Base-by-base conservation (phyloP, 1,284 basidiomycete genomes). In the Rhizoctonia solani region DNA sequence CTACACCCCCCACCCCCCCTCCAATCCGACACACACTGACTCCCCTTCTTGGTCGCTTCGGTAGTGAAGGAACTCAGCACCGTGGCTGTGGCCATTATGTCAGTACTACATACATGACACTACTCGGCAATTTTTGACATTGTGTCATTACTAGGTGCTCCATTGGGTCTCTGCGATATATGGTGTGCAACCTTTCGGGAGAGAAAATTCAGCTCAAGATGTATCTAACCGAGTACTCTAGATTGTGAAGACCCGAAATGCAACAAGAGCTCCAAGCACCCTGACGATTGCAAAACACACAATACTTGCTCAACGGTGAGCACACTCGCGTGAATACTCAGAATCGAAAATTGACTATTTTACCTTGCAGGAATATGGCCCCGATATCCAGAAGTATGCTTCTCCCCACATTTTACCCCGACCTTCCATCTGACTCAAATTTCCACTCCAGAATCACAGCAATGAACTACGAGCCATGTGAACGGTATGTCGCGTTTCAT, bases 31-130 rank as follows among this genome's bases (percentile, higher is more conserved):
- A 34, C 11, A 30, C 56, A 68, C 67, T 59, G 27, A 29, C 54
- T 69, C 25, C 27, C 49, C 6, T 52, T 29, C 25, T 61, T 68
- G 44, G 44, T 27, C 19, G 56, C 52, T 68, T 25, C 37, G 67
- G 50, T 78, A 91, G 89, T 73, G 87, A 89, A 82, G 89, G 89
- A 69, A 86, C 83, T 70, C 85, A 86, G 77, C 81, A 87, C 70
- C 68, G 69, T 73, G 87, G 85, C 73, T 91, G 89, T 76, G 89
- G 89, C 34, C 69, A 74, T 83, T 80, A 85, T 81, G 81, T 86
- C 77, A 66, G 68, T 39, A 75, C 77, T 79, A 61, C 56, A 47
- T 58, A 55, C 55, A 54, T 25, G 46, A n/a, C 4, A 14, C 32
- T 30, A 50, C 29, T 53, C 25, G 54, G 71, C 69, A 29, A n/a